Base-by-base conservation (phyloP, 352 stramenopile genomes). In the Chrysophaeum taylorii region DNA sequence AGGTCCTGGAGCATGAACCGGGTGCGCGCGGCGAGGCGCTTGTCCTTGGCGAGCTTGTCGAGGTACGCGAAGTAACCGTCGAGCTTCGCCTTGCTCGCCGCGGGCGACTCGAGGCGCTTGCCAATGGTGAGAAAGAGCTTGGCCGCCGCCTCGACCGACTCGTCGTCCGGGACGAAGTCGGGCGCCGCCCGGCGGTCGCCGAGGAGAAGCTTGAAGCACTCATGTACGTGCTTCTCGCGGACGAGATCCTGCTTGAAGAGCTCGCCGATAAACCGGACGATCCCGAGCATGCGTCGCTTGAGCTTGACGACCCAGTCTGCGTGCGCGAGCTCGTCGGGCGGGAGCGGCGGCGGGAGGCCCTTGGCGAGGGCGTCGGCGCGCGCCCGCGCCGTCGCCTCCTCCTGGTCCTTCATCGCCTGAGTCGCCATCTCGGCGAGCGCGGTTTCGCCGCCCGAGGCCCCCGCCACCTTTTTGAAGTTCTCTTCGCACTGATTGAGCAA, bases 161-260 rank as follows among this genome's bases (percentile, higher is more conserved):
- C 86, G 53, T 92, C 86, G 68, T 94, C 87, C 0, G 87, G 86
- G 25, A 72, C 54, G 39, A 77, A 73, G 45, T 87, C 76, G n/a
- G n/a, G n/a, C n/a, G n/a, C n/a, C n/a, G n/a, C n/a, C n/a, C n/a
- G n/a, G n/a, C n/a, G n/a, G 53, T 73, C 79, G 0, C 68, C 63
- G 35, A 69, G 29, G n/a, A 93, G 89, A 36, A 93, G 64, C 72
- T 93, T 92, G 79, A 89, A 87, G 57, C 87, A 94, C 72, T 89
- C 85, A 70, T 92, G 86, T 86, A 94, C 93, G 68, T 93, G 92
- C 23, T 85, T 85, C 77, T 92, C 85, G n/a, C 89, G 84, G 39
- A 93, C 82, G 80, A 94, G 92, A 16, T 85, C 84, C 73, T 94
- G 92, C 48, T 86, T 84, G 75, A 88, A 94, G 52, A 94, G 75